Percentiles rank a stretch among this genome's conserved stretches.
phyloP scores from a whole-genome alignment of 352 stramenopile species.

The Plasmopara halstedii region DNA sequence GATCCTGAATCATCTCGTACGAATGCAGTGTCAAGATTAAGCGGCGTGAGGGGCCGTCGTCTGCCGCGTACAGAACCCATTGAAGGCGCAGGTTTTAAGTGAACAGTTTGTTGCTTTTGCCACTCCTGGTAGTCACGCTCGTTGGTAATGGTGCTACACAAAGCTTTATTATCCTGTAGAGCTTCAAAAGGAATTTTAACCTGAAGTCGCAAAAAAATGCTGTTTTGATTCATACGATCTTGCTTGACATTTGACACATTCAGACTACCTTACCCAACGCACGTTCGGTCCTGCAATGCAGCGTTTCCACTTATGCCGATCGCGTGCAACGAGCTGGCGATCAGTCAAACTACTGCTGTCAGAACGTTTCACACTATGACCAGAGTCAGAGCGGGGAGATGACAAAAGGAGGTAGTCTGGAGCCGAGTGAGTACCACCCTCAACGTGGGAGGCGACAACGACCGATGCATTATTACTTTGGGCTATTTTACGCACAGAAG shows the following conservation, averaged over 20 bases:
- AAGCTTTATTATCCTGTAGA: constrained; percentile 17
- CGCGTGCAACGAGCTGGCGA: constrained; percentile 42
- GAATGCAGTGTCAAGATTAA: constrained; percentile 24
- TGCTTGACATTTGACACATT: too few species aligned
- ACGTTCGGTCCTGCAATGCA: constrained; percentile 30
- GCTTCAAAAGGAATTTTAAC: constrained; percentile 26
- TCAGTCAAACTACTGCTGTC: constrained; percentile 29
- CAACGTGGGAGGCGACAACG: constrained; percentile 4
- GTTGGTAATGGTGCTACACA: constrained; percentile 26
- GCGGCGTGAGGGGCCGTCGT: constrained; percentile 18
- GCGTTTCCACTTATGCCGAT: constrained; percentile 67
- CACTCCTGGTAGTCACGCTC: constrained; percentile 27
- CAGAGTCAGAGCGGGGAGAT: constrained; percentile 18
- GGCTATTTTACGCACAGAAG: constrained; percentile 11
- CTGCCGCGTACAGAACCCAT: constrained; percentile 21
- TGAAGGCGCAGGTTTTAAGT: constrained; percentile 23
- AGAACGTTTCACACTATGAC: constrained; percentile 5
- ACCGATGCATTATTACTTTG: constrained; percentile 8
- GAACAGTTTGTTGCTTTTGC: constrained; percentile 8
- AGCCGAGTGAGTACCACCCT: constrained; percentile 9
- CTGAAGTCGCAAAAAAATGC: constrained; percentile 7
- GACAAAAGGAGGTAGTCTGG: constrained; percentile 29
- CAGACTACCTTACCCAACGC: constrained; percentile 29
- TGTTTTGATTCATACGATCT: constrained; percentile 1
- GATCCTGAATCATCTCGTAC: constrained; percentile 23